phyloP scores from a whole-genome alignment of 768 basidiomycete genomes.

The Suillus cothurnatus region DNA sequence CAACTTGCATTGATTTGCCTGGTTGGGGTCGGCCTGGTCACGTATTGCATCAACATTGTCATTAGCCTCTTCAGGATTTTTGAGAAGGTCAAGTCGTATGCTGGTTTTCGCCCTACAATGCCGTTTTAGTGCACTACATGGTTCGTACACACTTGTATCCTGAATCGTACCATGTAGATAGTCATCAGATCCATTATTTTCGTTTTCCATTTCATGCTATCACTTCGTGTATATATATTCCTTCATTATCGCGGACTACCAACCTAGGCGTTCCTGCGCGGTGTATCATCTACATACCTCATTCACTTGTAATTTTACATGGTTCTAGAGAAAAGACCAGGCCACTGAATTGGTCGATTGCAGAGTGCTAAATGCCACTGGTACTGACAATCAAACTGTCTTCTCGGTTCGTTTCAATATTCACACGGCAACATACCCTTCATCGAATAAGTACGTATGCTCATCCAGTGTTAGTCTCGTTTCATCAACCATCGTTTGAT shows the following conservation, averaged over 20 bases:
- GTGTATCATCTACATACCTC: not conserved
- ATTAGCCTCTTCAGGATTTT: slow-evolving; percentile 87
- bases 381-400: not conserved
- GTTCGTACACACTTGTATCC: not conserved
- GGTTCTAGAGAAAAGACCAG: not conserved
- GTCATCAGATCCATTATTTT: not conserved
- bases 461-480: not conserved
- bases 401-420: not conserved
- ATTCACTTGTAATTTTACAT: not conserved
- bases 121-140: not conserved
- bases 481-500: not conserved
- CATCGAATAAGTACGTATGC: not conserved
- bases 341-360: not conserved
- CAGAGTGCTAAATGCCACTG: not conserved
- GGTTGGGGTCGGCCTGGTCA: slow-evolving; percentile 73
- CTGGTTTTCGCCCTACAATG: slow-evolving; percentile 31
- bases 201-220: not conserved
- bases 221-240: not conserved
- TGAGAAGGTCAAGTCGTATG: slow-evolving; percentile 83
- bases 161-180: not conserved
- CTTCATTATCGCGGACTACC: not conserved
- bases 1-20: slow-evolving; percentile 80
- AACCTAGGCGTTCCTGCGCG: not conserved
- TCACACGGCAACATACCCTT: not conserved
- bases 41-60: slow-evolving; percentile 83